Percentiles rank a stretch among this genome's conserved stretches.
These are phyloP conservation scores for Lepiota venenata DNA, from an alignment of 768 basidiomycete genomes.

Conservation along the genomic window DNA sequence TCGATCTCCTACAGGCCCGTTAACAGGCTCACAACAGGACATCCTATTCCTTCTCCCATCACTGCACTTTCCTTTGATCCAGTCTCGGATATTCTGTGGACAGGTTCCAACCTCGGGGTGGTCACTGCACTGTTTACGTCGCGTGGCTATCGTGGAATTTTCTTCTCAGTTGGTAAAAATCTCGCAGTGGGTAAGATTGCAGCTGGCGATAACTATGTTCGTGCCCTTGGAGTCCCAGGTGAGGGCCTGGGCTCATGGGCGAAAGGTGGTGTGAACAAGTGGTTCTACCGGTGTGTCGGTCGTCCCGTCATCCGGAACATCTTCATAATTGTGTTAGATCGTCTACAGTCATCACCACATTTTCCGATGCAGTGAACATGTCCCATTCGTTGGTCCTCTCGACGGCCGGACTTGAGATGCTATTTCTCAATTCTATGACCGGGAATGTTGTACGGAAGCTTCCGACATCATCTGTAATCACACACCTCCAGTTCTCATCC, in stretches of 20 bases:
- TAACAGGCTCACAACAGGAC: conserved; percentile 8
- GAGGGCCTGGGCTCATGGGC: conserved; percentile 75
- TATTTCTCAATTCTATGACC: conserved; percentile 71
- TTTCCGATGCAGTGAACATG: conserved; percentile 46
- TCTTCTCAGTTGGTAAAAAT: conserved; percentile 68
- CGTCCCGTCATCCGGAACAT: not conserved
- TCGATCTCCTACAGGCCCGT: conserved; percentile 20
- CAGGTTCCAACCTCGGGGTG: conserved; percentile 69
- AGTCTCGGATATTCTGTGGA: conserved; percentile 87
- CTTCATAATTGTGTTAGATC: conserved; percentile 20
- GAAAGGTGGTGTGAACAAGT: conserved; percentile 84
- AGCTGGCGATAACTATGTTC: conserved; percentile 77
- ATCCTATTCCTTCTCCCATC: conserved; percentile 31
- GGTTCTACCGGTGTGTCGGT: conserved; percentile 63
- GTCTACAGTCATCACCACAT: conserved; percentile 32
- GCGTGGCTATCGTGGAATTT: conserved; percentile 63
- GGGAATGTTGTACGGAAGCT: conserved; percentile 61
- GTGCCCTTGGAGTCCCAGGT: conserved; percentile 56
- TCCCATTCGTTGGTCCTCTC: conserved; percentile 60
- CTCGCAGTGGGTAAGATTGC: conserved; percentile 70
- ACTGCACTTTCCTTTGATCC: conserved; percentile 88
- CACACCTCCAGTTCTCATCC: conserved; percentile 64
- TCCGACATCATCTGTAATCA: conserved; percentile 52
- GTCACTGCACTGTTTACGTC: conserved; percentile 67
- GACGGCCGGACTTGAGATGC: conserved; percentile 55